Evolutionary conservation across 495 filamentous ascomycete species (phyloP).

Genomic region (Entonaema liquescens): DNA sequence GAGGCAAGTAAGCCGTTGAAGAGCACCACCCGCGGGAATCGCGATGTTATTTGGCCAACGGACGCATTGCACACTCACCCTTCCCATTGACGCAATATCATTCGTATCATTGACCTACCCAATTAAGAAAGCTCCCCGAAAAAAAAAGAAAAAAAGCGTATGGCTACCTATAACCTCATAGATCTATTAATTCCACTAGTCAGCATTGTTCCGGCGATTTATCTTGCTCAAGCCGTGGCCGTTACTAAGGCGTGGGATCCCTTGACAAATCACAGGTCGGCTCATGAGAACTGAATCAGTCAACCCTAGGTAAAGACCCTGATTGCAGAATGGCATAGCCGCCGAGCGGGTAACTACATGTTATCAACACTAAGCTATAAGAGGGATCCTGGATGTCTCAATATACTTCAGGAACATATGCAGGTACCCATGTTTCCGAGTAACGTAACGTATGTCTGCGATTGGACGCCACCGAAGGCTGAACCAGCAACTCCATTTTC

Average conservation of each 20-base stretch:
- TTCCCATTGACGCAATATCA: conserved; percentile 9
- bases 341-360: neutral
- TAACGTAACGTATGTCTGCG: conserved; percentile 11
- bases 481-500: conserved; percentile 1
- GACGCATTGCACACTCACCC: conserved; percentile 6
- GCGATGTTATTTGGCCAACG: conserved; percentile 9
- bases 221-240: conserved; percentile 2
- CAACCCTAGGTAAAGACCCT: neutral
- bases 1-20: conserved; percentile 6
- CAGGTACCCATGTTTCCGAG: neutral
- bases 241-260: conserved; percentile 3
- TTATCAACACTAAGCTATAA: neutral
- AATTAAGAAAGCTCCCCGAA: conserved; percentile 10
- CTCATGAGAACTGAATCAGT: neutral
- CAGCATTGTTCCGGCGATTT: neutral
- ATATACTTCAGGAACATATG: neutral
- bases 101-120: conserved; percentile 18
- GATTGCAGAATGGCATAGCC: neutral
- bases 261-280: conserved; percentile 10
- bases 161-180: conserved; percentile 7
- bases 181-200: conserved; percentile 1
- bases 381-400: neutral
- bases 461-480: conserved; percentile 8
- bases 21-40: conserved; percentile 2
- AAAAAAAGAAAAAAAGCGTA: conserved; percentile 1